Percentiles rank a stretch among this genome's conserved stretches.
Evolutionary conservation across 495 filamentous ascomycete species (phyloP).

Genomic region (Talaromyces ruber): DNA sequence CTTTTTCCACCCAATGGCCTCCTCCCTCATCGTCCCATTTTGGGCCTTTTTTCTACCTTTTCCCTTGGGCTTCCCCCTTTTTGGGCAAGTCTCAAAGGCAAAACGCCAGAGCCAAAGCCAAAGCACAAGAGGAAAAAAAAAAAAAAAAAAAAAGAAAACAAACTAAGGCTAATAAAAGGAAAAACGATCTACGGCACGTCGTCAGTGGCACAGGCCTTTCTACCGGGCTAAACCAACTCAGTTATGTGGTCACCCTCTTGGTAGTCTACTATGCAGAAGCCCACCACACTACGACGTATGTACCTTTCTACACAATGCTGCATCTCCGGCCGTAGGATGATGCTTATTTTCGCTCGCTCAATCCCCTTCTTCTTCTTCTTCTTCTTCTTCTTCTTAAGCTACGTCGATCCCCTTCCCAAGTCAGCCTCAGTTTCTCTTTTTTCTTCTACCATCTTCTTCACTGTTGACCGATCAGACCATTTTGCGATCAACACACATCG

Average conservation of each 20-base stretch:
- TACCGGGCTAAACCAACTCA: too few relatives aligned
- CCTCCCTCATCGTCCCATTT: background rate
- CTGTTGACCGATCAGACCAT: background rate
- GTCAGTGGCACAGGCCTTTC: constrained; percentile 37
- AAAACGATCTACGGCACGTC: constrained; percentile 37
- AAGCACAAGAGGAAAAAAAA: too few relatives aligned
- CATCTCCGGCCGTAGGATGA: constrained; percentile 12
- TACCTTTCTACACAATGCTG: constrained; percentile 14
- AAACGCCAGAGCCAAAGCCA: too few relatives aligned
- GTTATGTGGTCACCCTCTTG: constrained; percentile 21
- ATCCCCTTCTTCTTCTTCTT: constrained; percentile 43
- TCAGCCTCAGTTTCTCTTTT: constrained; percentile 31
- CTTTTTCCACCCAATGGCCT: background rate
- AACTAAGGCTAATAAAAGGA: background rate
- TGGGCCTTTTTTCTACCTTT: background rate
- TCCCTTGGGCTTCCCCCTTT: constrained; percentile 2
- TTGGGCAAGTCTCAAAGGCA: background rate
- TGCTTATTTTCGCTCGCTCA: background rate
- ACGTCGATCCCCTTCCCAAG: constrained; percentile 64
- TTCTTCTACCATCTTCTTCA: constrained; percentile 5
- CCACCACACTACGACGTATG: background rate
- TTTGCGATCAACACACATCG: background rate
- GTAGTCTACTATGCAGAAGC: too few relatives aligned
- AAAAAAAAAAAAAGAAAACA: background rate
- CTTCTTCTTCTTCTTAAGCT: constrained; percentile 55